Conservation (phyloP, 345 rosid species). For the Clausena lansium region DNA sequence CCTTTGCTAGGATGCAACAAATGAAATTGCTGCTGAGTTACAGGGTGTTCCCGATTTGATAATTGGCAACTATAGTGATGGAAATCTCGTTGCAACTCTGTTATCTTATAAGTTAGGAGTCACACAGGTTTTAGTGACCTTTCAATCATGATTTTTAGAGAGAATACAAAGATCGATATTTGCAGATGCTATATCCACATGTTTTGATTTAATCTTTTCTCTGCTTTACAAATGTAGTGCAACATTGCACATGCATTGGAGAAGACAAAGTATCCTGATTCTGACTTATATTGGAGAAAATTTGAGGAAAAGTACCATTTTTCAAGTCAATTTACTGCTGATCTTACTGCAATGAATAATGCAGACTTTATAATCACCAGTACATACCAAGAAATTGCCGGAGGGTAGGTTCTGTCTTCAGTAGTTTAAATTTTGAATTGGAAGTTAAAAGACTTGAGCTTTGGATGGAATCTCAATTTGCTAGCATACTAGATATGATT, state of each 20-base stretch:
- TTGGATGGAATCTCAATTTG: background rate
- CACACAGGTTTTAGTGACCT: conserved; percentile 36
- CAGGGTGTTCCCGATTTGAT: conserved; percentile 53
- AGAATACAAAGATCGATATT: background rate
- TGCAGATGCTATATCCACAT: conserved; percentile 3
- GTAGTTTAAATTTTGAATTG: background rate
- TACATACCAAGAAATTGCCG: conserved; percentile 52
- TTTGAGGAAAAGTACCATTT: conserved; percentile 54
- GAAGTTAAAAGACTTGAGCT: background rate
- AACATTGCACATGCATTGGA: conserved; percentile 60
- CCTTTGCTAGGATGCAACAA: conserved; percentile 44
- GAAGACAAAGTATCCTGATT: conserved; percentile 61
- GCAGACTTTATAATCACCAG: conserved; percentile 61
- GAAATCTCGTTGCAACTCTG: conserved; percentile 56
- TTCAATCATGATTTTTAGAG: background rate
- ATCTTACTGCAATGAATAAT: conserved; percentile 54
- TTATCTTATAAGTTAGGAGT: conserved; percentile 48
- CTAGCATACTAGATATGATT: background rate
- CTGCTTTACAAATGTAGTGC: conserved; percentile 29
- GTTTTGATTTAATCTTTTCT: conserved; percentile 8
- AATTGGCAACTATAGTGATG: conserved; percentile 60
- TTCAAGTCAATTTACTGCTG: conserved; percentile 54
- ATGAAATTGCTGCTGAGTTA: conserved; percentile 50
- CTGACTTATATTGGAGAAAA: conserved; percentile 54
- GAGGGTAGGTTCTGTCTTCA: conserved; percentile 33